These are phyloP conservation scores for Fusarium irregulare DNA, from an alignment of 2,329 filamentous ascomycete species.

Conservation along the genomic window DNA sequence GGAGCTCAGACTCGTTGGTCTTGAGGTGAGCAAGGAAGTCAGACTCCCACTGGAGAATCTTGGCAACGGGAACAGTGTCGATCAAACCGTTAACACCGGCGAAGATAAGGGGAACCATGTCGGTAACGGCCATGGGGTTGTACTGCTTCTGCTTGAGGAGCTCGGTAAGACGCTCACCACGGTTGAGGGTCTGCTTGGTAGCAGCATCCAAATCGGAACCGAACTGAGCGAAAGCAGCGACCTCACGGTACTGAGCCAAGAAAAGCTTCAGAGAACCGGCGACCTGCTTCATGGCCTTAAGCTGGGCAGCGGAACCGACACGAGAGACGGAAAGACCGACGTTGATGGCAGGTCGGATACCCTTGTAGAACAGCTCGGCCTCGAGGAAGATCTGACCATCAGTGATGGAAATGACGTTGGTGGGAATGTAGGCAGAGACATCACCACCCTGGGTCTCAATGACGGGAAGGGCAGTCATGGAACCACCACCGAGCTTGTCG, in stretches of 20 bases:
- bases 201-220: conserved; percentile 99
- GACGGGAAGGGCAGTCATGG: conserved; percentile 94
- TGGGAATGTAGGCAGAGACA: conserved; percentile 99
- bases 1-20: conserved; percentile 86
- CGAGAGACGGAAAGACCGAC: conserved; percentile 99
- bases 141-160: conserved; percentile 99
- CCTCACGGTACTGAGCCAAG: conserved; percentile 99
- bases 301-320: conserved; percentile 99
- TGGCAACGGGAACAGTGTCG: conserved; percentile 87
- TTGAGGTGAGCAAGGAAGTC: conserved; percentile 94
- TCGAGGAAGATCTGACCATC: conserved; percentile 99
- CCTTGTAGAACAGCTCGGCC: conserved; percentile 99
- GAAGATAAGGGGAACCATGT: conserved; percentile 99
- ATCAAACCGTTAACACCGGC: conserved; percentile 98
- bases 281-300: conserved; percentile 99
- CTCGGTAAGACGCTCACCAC: conserved; percentile 99
- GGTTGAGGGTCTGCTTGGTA: conserved; percentile 97
- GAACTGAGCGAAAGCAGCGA: conserved; percentile 99
- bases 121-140: conserved; percentile 96
- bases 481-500: conserved; percentile 93
- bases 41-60: conserved; percentile 92
- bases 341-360: conserved; percentile 99
- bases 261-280: conserved; percentile 99
- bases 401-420: conserved; percentile 99
- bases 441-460: conserved; percentile 99